Evolutionary conservation across 805 yeast genomes (phyloP), one percentile per base, ranked within the genome.

Genomic region (Saccharomycopsis malanga): DNA sequence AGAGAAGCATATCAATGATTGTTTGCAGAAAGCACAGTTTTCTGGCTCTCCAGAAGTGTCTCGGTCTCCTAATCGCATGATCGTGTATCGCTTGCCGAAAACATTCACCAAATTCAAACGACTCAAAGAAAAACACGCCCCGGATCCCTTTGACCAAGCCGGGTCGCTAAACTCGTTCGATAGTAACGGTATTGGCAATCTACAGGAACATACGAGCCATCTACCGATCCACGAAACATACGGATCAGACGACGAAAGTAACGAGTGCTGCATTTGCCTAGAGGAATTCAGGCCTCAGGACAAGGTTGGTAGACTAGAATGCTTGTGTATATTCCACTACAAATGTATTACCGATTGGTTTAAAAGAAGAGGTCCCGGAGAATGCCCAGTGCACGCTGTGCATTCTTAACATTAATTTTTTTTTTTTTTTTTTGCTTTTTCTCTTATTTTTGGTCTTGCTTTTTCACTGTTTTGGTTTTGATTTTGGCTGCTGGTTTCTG

Each of bases 241-340:
- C 17, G 12, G n/a, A 2, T 32, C 39, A 15, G 46, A 52, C 14
- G 59, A 57, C 6, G 60, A 66, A 23, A 70, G 68, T 15, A 77
- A 77, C 42, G 98, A 93, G 62, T 93, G 99, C 62, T 91, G 87
- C 14, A 91, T 93, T 21, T 93, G 99, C 59, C 77, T 91, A 53
- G 98, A 93, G 61, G 95, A 86, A 17, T 77, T 89, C 61, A 65
- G 67, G 41, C 86, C 89, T 0, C 95, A 95, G 1, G 93, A 88
- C 46, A 83, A 82, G 58, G 91, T 93, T 15, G 98, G 95, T 0
- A 68, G 99, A 36, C 65, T 93, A 49, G 98, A 91, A 62, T 93
- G 99, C 61, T 70, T 93, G 12, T 93, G 99, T 61, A 87, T 89
- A 30, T 93, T 87, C 63, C 99, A 93, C 59, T 88, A 88, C 61